Conservation (phyloP, 2,329 filamentous ascomycete genomes). For the Colletotrichum trifolii region DNA sequence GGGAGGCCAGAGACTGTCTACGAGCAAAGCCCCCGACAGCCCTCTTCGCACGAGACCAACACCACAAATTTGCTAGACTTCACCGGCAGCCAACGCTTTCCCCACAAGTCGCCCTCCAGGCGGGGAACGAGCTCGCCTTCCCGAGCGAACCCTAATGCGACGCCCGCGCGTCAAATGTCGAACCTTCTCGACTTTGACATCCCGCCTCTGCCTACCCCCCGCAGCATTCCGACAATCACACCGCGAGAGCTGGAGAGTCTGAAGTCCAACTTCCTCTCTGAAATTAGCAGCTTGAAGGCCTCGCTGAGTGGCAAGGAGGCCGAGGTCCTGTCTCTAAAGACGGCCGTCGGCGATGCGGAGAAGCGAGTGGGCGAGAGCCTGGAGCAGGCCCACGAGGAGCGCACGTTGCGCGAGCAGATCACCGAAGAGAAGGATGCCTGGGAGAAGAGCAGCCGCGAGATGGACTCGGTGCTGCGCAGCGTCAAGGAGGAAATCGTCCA, state of each 20-base stretch:
- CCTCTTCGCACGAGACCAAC: conserved; percentile 58
- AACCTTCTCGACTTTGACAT: conserved; percentile 92
- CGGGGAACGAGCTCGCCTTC: conserved; percentile 39
- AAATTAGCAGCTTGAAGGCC: conserved; percentile 94
- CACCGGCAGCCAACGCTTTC: conserved; percentile 74
- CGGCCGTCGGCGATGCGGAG: conserved; percentile 89
- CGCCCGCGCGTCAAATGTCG: conserved; percentile 66
- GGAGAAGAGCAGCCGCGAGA: conserved; percentile 86
- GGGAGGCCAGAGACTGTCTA: conserved; percentile 48
- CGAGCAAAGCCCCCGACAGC: conserved; percentile 49
- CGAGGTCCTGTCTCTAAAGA: conserved; percentile 87
- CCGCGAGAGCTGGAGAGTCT: conserved; percentile 92
- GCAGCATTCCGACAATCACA: conserved; percentile 90
- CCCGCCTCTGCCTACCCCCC: conserved; percentile 90
- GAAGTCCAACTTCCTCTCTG: conserved; percentile 89
- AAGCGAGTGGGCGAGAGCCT: conserved; percentile 88
- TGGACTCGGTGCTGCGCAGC: conserved; percentile 82
- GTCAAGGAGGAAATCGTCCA: conserved; percentile 85
- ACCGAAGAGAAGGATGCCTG: conserved; percentile 82
- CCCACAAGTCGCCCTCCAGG: conserved; percentile 61
- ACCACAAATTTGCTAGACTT: conserved; percentile 90
- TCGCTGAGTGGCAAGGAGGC: conserved; percentile 93
- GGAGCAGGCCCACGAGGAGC: conserved; percentile 85
- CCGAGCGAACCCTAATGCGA: conserved; percentile 47
- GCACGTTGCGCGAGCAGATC: conserved; percentile 75